These are phyloP conservation scores for Lactifluus hygrophoroides DNA, from an alignment of 768 basidiomycete species.

Conservation along the genomic window DNA sequence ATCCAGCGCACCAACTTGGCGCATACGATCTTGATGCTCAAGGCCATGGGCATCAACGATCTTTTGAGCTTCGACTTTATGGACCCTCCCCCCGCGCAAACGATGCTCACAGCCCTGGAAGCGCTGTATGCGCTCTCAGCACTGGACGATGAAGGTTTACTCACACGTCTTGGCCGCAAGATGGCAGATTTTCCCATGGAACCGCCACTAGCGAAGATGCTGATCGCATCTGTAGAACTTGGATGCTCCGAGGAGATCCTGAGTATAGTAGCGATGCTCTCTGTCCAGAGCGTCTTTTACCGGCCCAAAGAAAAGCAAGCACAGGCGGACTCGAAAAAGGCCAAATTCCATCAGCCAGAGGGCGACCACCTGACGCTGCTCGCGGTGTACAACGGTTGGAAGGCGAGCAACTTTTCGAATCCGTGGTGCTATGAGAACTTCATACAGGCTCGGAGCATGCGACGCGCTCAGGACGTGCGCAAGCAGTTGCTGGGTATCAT, in stretches of 20 bases:
- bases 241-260: slow-evolving; percentile 98
- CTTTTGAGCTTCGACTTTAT: slow-evolving; percentile 97
- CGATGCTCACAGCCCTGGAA: slow-evolving; percentile 94
- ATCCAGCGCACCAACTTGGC: slow-evolving; percentile 94
- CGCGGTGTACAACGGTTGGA: slow-evolving; percentile 99
- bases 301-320: slow-evolving; percentile 99
- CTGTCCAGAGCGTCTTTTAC: slow-evolving; percentile 94
- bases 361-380: slow-evolving; percentile 89
- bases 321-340: slow-evolving; percentile 98
- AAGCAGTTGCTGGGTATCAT: slow-evolving; percentile 98
- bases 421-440: slow-evolving; percentile 99
- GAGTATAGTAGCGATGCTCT: slow-evolving; percentile 95
- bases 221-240: slow-evolving; percentile 94
- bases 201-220: slow-evolving; percentile 91
- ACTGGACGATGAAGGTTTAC: slow-evolving; percentile 89
- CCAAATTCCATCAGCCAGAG: slow-evolving; percentile 98
- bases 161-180: slow-evolving; percentile 91
- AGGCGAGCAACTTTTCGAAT: slow-evolving; percentile 90
- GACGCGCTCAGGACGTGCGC: slow-evolving; percentile 92
- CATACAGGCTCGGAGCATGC: slow-evolving; percentile 96
- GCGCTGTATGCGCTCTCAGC: slow-evolving; percentile 92
- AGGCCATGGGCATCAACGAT: slow-evolving; percentile 99
- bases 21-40: slow-evolving; percentile 87
- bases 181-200: slow-evolving; percentile 99
- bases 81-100: slow-evolving; percentile 96